Evolutionary conservation across 2,329 filamentous ascomycete genomes (phyloP).

Genomic region (Corniculantispora saksenae): DNA sequence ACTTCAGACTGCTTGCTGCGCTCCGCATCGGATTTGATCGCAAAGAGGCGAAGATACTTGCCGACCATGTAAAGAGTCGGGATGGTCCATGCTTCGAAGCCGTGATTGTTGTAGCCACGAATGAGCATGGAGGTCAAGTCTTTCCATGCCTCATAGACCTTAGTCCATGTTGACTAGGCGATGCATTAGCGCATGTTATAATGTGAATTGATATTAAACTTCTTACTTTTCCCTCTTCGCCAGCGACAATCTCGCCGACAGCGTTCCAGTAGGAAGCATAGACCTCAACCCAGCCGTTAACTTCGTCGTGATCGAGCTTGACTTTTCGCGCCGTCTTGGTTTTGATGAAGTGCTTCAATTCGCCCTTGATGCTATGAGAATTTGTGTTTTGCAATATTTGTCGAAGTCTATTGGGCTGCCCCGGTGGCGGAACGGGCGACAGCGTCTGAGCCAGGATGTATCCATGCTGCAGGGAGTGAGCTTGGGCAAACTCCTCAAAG

Average conservation of each 20-base stretch:
- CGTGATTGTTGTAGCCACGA: constrained; percentile 74
- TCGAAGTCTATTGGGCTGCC: constrained; percentile 65
- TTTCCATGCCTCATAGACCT: constrained; percentile 86
- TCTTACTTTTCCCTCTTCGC: constrained; percentile 39
- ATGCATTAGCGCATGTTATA: background rate
- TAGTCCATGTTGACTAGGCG: constrained; percentile 66
- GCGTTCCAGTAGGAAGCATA: constrained; percentile 85
- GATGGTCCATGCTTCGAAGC: constrained; percentile 88
- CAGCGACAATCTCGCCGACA: constrained; percentile 68
- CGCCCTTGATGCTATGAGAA: constrained; percentile 62
- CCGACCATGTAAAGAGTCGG: constrained; percentile 86
- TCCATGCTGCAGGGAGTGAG: constrained; percentile 66
- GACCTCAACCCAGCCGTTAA: constrained; percentile 82
- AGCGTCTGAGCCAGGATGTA: constrained; percentile 74
- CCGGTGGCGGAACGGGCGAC: constrained; percentile 65
- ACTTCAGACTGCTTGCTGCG: constrained; percentile 41
- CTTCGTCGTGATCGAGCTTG: constrained; percentile 65
- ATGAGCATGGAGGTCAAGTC: constrained; percentile 76
- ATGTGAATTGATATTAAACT: constrained; percentile 1
- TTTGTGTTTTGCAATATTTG: constrained; percentile 73
- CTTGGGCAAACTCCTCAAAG: constrained; percentile 71
- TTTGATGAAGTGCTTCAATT: constrained; percentile 72
- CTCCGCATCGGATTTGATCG: constrained; percentile 85
- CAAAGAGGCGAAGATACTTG: constrained; percentile 83
- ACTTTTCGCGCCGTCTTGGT: constrained; percentile 57